phyloP scores from a whole-genome alignment of 345 rosid species.

The Rhodamnia rubescens region DNA sequence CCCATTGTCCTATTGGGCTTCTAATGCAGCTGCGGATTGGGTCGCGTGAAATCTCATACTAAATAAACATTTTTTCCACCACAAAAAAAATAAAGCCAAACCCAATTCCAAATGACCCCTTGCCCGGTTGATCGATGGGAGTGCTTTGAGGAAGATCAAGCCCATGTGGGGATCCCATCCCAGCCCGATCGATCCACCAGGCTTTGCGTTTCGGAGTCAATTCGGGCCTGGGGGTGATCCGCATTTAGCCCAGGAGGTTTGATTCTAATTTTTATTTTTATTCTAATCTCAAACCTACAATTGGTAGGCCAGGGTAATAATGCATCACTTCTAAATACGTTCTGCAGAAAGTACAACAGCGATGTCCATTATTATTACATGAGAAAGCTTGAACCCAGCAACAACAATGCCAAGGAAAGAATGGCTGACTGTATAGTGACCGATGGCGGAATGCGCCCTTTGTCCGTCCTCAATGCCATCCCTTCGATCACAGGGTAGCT shows the following conservation, averaged over 20 bases:
- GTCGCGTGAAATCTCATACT: too few relatives aligned
- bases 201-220: not conserved
- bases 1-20: too few relatives aligned
- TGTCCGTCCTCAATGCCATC: slow-evolving; percentile 27
- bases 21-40: too few relatives aligned
- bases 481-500: slow-evolving; percentile 33
- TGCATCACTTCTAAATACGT: not conserved
- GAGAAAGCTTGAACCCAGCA: not conserved
- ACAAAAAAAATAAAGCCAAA: too few relatives aligned
- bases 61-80: too few relatives aligned
- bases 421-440: slow-evolving; percentile 9
- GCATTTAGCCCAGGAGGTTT: not conserved
- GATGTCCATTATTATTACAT: not conserved
- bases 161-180: not conserved
- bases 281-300: not conserved
- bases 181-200: not conserved
- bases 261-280: not conserved
- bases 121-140: not conserved
- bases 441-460: slow-evolving; percentile 17
- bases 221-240: not conserved
- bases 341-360: not conserved
- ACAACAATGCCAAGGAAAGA: not conserved
- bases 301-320: not conserved
- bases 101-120: too few relatives aligned
- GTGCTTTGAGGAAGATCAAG: not conserved